These are phyloP conservation scores for Boehmeria nivea DNA, from an alignment of 306 rosid genomes.

Conservation along the genomic window DNA sequence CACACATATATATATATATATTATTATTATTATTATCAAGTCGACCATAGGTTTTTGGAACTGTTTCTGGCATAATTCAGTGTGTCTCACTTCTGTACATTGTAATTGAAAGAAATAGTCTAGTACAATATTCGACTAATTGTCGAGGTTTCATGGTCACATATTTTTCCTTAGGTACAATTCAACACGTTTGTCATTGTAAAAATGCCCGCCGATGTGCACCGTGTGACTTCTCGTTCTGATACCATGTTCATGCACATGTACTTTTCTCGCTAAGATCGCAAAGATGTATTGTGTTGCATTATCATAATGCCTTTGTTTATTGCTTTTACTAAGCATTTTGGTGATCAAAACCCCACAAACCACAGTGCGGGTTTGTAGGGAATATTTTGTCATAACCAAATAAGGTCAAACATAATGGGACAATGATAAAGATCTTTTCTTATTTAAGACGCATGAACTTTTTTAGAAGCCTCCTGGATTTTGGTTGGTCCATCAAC, in stretches of 20 bases:
- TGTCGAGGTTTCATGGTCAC: too few relatives aligned
- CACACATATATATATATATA: conserved; percentile 18
- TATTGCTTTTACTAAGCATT: conserved; percentile 13
- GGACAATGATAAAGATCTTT: conserved; percentile 26
- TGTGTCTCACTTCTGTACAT: too few relatives aligned
- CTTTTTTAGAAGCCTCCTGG: conserved; percentile 11
- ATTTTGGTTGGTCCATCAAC: conserved; percentile 22
- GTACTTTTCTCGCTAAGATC: conserved; percentile 23
- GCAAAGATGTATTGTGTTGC: conserved; percentile 12
- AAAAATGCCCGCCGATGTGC: too few relatives aligned
- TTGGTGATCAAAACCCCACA: conserved; percentile 21
- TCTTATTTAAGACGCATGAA: conserved; percentile 14
- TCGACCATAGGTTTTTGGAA: too few relatives aligned
- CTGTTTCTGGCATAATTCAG: too few relatives aligned
- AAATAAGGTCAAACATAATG: conserved; percentile 29
- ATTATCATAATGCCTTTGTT: conserved; percentile 19
- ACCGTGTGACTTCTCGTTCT: too few relatives aligned
- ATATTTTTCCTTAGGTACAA: too few relatives aligned
- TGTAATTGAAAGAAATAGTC: too few relatives aligned
- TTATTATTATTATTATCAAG: too few relatives aligned
- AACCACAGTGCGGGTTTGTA: conserved; percentile 25
- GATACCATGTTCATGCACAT: conserved; percentile 41
- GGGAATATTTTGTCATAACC: conserved; percentile 22
- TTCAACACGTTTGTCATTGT: too few relatives aligned
- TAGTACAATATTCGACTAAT: too few relatives aligned